Base-by-base conservation (phyloP, 805 yeast species). In the Starmerella riodocensis region DNA sequence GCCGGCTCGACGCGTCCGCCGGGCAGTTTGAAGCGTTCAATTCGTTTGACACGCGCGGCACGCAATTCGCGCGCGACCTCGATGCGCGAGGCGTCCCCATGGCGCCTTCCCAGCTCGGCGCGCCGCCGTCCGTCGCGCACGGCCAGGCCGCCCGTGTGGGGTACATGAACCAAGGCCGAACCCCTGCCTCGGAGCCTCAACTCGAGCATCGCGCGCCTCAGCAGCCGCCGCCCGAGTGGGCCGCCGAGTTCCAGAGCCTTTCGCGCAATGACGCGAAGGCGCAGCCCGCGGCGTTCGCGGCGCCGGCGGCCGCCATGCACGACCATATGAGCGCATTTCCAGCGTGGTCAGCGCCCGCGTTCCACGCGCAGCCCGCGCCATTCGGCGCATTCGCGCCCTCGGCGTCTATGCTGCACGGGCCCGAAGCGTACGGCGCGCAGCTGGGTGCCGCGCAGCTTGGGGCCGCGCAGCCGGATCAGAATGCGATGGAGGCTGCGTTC, bases 401-500 rank as follows among this genome's bases (percentile, higher is more conserved):
- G n/a, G n/a, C n/a, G n/a, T n/a, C n/a, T n/a, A n/a, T n/a, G n/a
- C n/a, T n/a, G n/a, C n/a, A n/a, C n/a, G n/a, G n/a, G n/a, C n/a
- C n/a, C n/a, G n/a, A n/a, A n/a, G n/a, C n/a, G n/a, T n/a, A n/a
- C n/a, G n/a, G n/a, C n/a, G n/a, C n/a, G n/a, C n/a, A n/a, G n/a
- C n/a, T n/a, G n/a, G n/a, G n/a, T n/a, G n/a, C n/a, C n/a, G n/a
- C n/a, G n/a, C n/a, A n/a, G n/a, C n/a, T n/a, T n/a, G n/a, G n/a
- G n/a, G n/a, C n/a, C n/a, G n/a, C n/a, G n/a, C n/a, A n/a, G n/a
- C n/a, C n/a, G n/a, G n/a, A n/a, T n/a, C n/a, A n/a, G n/a, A 29
- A n/a, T 20, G 42, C 37, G 12, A 39, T 48, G 17, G 46, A 42
- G 17, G 41, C 29, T 14, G 52, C 49, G 12, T 48, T 48, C 27